A percentile compares a stretch with the other conserved stretches of the same genome.
phyloP scores from a whole-genome alignment of 257 asterid genomes.

The Vinca minor region DNA sequence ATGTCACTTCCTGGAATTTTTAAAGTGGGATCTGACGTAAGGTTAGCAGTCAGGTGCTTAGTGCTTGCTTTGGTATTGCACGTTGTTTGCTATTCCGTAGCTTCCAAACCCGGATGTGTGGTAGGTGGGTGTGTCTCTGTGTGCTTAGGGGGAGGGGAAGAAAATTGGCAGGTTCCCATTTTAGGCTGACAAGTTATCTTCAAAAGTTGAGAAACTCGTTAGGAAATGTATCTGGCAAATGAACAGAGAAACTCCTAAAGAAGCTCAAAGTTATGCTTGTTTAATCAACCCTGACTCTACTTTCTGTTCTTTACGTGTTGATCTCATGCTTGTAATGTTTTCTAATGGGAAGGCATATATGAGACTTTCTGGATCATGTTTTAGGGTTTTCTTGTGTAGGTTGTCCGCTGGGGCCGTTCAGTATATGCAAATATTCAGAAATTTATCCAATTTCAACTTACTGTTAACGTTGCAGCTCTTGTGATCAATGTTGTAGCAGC shows the following conservation, averaged over 20 bases:
- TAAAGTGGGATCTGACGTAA: background rate
- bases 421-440: conserved; percentile 94
- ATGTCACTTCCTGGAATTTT: background rate
- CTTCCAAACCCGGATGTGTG: too few species aligned
- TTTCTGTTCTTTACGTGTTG: background rate
- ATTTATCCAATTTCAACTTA: conserved; percentile 96
- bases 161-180: too few species aligned
- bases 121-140: too few species aligned
- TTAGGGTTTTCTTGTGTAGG: conserved; percentile 38
- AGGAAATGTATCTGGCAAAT: background rate
- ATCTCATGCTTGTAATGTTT: background rate
- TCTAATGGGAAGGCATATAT: background rate
- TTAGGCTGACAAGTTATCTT: too few species aligned
- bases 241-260: background rate
- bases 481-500: conserved; percentile 80
- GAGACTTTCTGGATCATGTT: conserved; percentile 4
- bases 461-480: conserved; percentile 95
- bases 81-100: background rate
- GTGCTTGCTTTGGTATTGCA: background rate
- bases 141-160: too few species aligned
- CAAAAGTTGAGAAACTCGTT: too few species aligned
- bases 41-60: background rate
- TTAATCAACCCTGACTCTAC: background rate
- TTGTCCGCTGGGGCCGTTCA: conserved; percentile 99
- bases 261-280: background rate